Conservation (phyloP, 106 monocot species). For the Agapanthus africanus region DNA sequence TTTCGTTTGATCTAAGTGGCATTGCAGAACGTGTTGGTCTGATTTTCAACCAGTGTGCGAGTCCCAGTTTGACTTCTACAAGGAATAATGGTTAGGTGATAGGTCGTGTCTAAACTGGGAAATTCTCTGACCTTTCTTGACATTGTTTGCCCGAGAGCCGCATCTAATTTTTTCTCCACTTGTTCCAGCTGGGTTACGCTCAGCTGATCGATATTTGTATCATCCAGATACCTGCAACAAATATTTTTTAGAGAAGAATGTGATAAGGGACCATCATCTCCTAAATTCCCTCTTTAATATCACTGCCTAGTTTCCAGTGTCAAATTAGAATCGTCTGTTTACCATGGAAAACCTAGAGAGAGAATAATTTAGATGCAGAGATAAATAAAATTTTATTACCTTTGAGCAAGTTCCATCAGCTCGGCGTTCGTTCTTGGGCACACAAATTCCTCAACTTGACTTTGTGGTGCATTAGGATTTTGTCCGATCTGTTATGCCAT, state of each 20-base stretch:
- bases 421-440: conserved; percentile 8
- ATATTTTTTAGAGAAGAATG: background rate
- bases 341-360: background rate
- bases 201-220: conserved; percentile 8
- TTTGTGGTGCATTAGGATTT: background rate
- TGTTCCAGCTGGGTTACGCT: conserved; percentile 8
- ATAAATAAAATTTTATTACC: conserved; percentile 12
- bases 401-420: conserved; percentile 14
- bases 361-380: background rate
- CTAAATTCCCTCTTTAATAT: background rate
- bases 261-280: no score
- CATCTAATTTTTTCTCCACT: conserved; percentile 20
- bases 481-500: background rate
- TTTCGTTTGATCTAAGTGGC: no score
- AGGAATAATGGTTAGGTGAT: no score
- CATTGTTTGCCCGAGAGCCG: conserved; percentile 19
- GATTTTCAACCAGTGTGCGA: no score
- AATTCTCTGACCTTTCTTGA: conserved; percentile 22
- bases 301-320: background rate
- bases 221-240: conserved; percentile 15
- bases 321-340: background rate
- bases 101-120: background rate
- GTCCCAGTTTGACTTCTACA: no score
- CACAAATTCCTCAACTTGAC: background rate
- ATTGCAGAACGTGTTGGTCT: no score